A percentile compares a stretch with the other conserved stretches of the same genome.
phyloP scores from a whole-genome alignment of 176 grass and related monocot genomes.

The bread wheat (Triticum aestivum) region DNA sequence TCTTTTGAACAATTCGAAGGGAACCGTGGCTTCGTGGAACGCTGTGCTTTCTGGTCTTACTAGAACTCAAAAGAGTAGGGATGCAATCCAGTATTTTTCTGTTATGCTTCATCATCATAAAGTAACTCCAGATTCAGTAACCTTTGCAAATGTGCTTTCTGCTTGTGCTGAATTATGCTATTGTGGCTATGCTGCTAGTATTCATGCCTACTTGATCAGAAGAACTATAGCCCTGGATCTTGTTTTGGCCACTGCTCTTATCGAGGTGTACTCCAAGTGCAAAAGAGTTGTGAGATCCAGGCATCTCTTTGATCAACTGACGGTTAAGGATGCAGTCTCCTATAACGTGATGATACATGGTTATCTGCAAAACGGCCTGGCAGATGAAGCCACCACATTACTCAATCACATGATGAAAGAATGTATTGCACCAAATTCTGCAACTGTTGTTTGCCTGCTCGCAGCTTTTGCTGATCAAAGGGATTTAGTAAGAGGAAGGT shows the following conservation, averaged over 20 bases:
- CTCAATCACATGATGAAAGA: conserved; percentile 37
- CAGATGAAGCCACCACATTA: conserved; percentile 36
- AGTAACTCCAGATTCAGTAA: conserved; percentile 52
- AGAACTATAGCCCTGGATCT: conserved; percentile 50
- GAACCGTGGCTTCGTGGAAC: conserved; percentile 55
- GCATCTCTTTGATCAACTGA: conserved; percentile 49
- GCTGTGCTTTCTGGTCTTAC: conserved; percentile 48
- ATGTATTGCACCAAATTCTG: conserved; percentile 39
- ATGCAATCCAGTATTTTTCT: conserved; percentile 43
- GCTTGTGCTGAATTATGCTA: conserved; percentile 47
- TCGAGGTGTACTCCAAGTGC: conserved; percentile 53
- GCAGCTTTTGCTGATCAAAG: conserved; percentile 41
- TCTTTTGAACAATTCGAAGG: conserved; percentile 34
- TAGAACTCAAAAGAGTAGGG: conserved; percentile 24
- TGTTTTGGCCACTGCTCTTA: conserved; percentile 62
- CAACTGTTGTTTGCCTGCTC: conserved; percentile 43
- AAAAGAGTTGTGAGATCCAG: conserved; percentile 34
- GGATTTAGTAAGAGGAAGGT: conserved; percentile 51
- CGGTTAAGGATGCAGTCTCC: conserved; percentile 44
- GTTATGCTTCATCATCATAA: conserved; percentile 46
- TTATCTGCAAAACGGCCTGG: conserved; percentile 48
- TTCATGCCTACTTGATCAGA: conserved; percentile 62
- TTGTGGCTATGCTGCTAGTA: conserved; percentile 31
- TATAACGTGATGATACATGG: conserved; percentile 58
- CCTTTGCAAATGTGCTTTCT: conserved; percentile 59